A percentile compares a stretch with the other conserved stretches of the same genome.
These are phyloP conservation scores for Moesziomyces sp. DNA, from an alignment of 1,284 basidiomycete genomes.

Conservation along the genomic window DNA sequence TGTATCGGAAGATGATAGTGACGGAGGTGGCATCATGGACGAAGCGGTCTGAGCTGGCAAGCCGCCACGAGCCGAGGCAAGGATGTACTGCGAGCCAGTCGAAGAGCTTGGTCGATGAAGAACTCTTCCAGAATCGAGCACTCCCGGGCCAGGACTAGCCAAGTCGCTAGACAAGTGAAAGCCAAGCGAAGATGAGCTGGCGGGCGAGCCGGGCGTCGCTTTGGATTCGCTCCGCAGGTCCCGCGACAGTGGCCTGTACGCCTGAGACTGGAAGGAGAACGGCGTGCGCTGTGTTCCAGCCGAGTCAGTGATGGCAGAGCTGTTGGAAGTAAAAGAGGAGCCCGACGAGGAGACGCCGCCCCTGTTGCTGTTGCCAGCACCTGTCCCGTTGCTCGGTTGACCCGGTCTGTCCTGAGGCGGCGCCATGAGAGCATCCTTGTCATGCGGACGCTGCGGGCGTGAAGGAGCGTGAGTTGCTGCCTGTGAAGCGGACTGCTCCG, in stretches of 20 bases:
- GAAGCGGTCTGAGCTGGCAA: neutral
- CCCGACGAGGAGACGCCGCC: conserved; percentile 17
- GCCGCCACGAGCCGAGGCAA: neutral
- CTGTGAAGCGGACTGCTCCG: neutral
- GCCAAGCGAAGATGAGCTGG: conserved; percentile 6
- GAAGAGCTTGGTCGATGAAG: conserved; percentile 12
- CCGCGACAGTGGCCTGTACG: conserved; percentile 23
- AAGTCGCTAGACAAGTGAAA: neutral
- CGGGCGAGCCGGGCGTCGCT: conserved; percentile 6
- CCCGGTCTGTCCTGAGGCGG: conserved; percentile 6
- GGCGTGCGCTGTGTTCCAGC: conserved; percentile 9
- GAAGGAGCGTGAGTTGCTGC: neutral
- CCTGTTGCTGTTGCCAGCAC: conserved; percentile 6
- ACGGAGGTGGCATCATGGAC: conserved; percentile 16
- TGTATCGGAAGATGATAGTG: neutral
- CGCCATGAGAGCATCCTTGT: neutral
- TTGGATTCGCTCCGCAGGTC: conserved; percentile 11
- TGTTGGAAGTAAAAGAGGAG: conserved; percentile 22
- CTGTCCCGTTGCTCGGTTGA: conserved; percentile 1
- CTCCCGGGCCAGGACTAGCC: neutral
- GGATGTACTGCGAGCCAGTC: conserved; percentile 8
- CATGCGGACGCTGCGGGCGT: conserved; percentile 9
- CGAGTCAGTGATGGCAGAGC: conserved; percentile 14
- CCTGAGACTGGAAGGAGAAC: conserved; percentile 34
- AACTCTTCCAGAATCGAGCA: neutral